Evolutionary conservation across 2,329 filamentous ascomycete species (phyloP).

Genomic region (Fusarium robinianum): DNA sequence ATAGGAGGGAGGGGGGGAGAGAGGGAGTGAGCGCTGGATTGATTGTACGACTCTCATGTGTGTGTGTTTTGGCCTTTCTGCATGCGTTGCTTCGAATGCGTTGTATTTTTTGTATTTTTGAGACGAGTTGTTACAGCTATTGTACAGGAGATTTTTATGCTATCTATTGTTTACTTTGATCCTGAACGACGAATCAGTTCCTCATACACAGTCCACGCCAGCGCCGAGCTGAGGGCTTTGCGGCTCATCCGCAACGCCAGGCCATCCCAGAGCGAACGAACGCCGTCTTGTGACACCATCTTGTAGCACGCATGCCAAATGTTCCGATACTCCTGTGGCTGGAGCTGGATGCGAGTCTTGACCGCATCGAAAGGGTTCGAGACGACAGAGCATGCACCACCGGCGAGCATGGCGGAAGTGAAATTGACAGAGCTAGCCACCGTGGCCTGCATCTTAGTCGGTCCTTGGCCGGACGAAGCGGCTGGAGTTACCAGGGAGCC

Average conservation of each 20-base stretch:
- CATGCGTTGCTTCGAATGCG: too few relatives aligned
- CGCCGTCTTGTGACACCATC: constrained; percentile 83
- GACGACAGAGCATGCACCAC: constrained; percentile 79
- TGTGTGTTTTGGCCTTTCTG: too few relatives aligned
- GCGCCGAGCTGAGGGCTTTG: constrained; percentile 90
- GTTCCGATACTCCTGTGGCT: constrained; percentile 81
- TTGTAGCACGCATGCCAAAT: constrained; percentile 74
- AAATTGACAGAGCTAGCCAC: constrained; percentile 77
- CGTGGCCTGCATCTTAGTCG: constrained; percentile 38
- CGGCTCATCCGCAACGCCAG: constrained; percentile 83
- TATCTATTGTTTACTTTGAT: constrained; percentile 13
- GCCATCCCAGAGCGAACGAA: constrained; percentile 82
- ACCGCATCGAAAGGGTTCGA: constrained; percentile 97
- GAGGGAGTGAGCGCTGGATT: constrained; percentile 8
- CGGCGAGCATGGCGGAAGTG: constrained; percentile 77
- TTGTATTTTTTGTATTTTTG: constrained; percentile 18
- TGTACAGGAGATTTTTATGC: constrained; percentile 20
- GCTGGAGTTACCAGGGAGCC: constrained; percentile 29
- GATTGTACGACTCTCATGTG: too few relatives aligned
- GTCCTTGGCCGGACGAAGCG: constrained; percentile 14
- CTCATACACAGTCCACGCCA: constrained; percentile 97
- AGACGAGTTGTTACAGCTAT: constrained; percentile 31
- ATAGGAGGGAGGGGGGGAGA: not conserved
- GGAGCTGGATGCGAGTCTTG: constrained; percentile 92
- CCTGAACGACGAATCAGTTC: constrained; percentile 73